Percentiles rank a stretch among this genome's conserved stretches.
These are phyloP conservation scores for Naematelia aurantialba DNA, from an alignment of 768 basidiomycete species.

Conservation along the genomic window DNA sequence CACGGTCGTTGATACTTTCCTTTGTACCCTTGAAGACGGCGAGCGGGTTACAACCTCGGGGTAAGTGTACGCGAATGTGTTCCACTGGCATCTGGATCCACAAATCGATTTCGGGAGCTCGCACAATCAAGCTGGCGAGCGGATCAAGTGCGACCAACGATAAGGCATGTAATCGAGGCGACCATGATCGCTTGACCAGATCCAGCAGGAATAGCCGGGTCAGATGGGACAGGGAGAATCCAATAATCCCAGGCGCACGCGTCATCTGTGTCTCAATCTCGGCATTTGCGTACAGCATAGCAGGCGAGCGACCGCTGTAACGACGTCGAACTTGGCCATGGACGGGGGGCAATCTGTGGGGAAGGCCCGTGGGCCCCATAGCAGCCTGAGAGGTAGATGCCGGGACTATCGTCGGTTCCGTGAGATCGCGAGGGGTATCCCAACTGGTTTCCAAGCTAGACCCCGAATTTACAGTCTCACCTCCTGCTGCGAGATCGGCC, in stretches of 20 bases:
- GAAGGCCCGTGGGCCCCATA: no score
- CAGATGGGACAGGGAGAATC: conserved; percentile 16
- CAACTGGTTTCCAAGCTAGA: no score
- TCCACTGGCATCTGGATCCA: conserved; percentile 27
- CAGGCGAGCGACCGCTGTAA: not conserved
- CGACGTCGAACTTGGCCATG: no score
- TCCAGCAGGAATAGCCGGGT: conserved; percentile 15
- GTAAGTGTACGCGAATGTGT: conserved; percentile 38
- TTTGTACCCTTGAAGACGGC: conserved; percentile 32
- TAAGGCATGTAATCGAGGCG: conserved; percentile 28
- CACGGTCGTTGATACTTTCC: conserved; percentile 22
- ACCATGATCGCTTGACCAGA: conserved; percentile 21
- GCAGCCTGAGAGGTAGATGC: no score
- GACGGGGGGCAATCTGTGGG: no score
- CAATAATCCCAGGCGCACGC: not conserved
- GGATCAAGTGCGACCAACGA: conserved; percentile 37
- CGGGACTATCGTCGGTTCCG: no score
- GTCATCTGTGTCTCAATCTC: not conserved
- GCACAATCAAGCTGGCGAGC: conserved; percentile 25
- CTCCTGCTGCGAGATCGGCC: no score
- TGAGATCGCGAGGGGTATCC: no score
- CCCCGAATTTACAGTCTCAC: no score
- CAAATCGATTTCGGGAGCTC: conserved; percentile 29
- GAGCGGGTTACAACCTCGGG: conserved; percentile 24
- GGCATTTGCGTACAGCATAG: not conserved